Percentiles rank a stretch among this genome's conserved stretches.
phyloP scores from a whole-genome alignment of 169 alveolate genomes.

The Plasmodium adleri region DNA sequence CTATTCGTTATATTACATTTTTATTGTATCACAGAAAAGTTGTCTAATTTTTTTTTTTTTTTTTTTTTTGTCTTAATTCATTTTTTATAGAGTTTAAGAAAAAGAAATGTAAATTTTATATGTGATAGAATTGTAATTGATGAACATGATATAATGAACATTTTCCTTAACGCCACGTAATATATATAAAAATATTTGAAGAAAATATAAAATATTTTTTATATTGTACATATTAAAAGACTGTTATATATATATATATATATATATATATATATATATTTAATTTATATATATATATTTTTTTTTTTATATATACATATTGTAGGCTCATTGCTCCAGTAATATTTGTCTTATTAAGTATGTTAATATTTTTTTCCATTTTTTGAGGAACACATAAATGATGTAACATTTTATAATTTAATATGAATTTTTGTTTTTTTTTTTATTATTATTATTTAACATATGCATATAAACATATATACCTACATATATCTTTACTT shows the following conservation, averaged over 20 bases:
- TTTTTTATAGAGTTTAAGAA: conserved; percentile 43
- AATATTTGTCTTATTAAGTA: conserved; percentile 60
- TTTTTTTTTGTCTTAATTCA: neutral
- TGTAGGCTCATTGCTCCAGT: conserved; percentile 62
- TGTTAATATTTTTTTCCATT: conserved; percentile 48
- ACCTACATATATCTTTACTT: neutral
- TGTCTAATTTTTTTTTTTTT: neutral
- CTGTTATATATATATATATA: neutral
- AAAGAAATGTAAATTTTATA: conserved; percentile 42
- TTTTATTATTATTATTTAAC: no score
- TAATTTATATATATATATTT: neutral
- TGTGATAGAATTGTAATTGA: conserved; percentile 63
- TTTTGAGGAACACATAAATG: neutral
- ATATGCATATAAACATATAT: no score
- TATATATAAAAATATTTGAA: neutral
- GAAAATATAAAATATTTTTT: conserved; percentile 1
- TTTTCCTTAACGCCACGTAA: conserved; percentile 62
- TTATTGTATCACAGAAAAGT: no score
- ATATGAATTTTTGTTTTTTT: no score
- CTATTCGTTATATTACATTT: no score
- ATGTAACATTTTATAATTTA: neutral
- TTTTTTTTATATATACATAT: conserved; percentile 15
- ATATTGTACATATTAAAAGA: no score
- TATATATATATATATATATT: neutral
- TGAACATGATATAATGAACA: conserved; percentile 67